Evolutionary conservation across 208 protist genomes (phyloP), one percentile per base, ranked within the genome.

Genomic region (Naegleria fowleri): DNA sequence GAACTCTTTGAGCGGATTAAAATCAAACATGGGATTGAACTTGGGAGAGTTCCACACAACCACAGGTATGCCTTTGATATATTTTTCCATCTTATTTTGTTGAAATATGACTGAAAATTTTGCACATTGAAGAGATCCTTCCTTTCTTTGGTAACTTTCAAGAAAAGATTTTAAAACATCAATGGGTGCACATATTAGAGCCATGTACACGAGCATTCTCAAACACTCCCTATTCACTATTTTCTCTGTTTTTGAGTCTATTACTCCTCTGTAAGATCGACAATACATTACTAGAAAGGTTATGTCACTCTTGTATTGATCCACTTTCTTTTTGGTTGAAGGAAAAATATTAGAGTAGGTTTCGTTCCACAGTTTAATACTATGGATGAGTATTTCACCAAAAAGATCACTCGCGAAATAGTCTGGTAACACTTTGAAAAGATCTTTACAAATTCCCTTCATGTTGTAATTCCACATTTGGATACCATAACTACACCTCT

Each of bases 391-490:
- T 25, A 86, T 29, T 48, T 86, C 83, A 43, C 83, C 25, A 22
- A 86, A 86, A 13, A 86, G 6, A 16, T 43, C 38, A 16, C 13
- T 43, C 1, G 33, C 40, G 13, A 43, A 43, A 15, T 39, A 22
- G 38, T 48, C 16, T n/a, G 40, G 33, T 13, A 40, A 48, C 29
- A 22, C 13, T 48, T 86, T 86, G 39, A 86, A 48, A 0, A 86
- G 29, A 16, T 86, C 83, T 38, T 48, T 25, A 86, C 83, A 86
- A 38, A 43, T 48, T 16, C 36, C n/a, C 25, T 86, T 86, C 40
- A 86, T 86, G 41, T 86, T 48, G 19, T 86, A 86, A 48, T 86
- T 38, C 83, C 83, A 86, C 83, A 86, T 86, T 16, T 86, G 83
- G 13, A 86, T 43, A 48, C 83, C 83, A 48, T 86, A 86, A 86